Conservation (phyloP, 2,329 filamentous ascomycete genomes). For the Scytalidium lignicola region DNA sequence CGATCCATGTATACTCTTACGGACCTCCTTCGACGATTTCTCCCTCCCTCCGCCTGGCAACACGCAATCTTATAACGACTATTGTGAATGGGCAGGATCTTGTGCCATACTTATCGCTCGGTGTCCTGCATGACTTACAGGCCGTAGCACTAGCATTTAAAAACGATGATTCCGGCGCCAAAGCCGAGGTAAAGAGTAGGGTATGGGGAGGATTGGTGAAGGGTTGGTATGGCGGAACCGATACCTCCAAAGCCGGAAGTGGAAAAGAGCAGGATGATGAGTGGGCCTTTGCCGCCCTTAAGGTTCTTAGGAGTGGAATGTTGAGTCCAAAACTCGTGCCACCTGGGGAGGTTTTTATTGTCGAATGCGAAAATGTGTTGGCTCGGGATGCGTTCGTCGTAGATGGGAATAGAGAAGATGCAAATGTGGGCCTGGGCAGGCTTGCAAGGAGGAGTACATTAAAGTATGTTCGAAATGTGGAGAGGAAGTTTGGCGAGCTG, state of each 20-base stretch:
- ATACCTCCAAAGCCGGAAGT: slow-evolving; percentile 31
- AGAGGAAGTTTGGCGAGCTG: slow-evolving; percentile 64
- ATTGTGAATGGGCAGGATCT: slow-evolving; percentile 69
- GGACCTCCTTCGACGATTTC: slow-evolving; percentile 71
- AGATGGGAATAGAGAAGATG: slow-evolving; percentile 5
- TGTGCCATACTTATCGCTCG: slow-evolving; percentile 68
- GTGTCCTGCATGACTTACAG: slow-evolving; percentile 70
- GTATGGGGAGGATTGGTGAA: slow-evolving; percentile 60
- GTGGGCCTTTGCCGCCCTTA: slow-evolving; percentile 65
- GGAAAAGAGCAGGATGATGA: slow-evolving; percentile 52
- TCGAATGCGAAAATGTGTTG: slow-evolving; percentile 64
- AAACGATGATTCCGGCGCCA: slow-evolving; percentile 61
- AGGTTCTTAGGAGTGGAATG: slow-evolving; percentile 63
- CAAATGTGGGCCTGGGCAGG: slow-evolving; percentile 42
- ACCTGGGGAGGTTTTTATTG: slow-evolving; percentile 69
- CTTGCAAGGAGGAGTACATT: slow-evolving; percentile 66
- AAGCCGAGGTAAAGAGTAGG: slow-evolving; percentile 59
- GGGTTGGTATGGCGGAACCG: slow-evolving; percentile 51
- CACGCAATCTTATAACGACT: slow-evolving; percentile 69
- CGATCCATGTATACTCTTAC: slow-evolving; percentile 76
- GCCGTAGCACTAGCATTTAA: slow-evolving; percentile 69
- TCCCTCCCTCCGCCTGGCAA: slow-evolving; percentile 61
- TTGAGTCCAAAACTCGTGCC: slow-evolving; percentile 65
- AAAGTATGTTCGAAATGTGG: slow-evolving; percentile 67
- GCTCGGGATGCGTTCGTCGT: slow-evolving; percentile 59